Evolutionary conservation across 768 basidiomycete species (phyloP), one percentile per base, ranked within the genome.

Genomic region (Cantharellus cinnabarinus): DNA sequence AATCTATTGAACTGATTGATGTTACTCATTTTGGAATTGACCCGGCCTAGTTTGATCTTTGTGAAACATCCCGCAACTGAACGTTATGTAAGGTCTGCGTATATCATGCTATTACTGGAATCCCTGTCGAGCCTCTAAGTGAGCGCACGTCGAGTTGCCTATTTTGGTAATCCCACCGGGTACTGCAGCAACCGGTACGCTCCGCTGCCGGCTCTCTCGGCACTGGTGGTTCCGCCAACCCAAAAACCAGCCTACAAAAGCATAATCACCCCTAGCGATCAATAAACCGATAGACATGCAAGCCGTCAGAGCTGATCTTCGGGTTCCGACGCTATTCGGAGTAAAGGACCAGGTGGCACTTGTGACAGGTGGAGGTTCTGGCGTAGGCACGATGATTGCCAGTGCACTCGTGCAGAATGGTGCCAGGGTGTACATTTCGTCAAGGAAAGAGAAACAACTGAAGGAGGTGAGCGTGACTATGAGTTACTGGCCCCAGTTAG

Each of bases 371-470:
- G 89, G 89, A 29, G 80, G 85, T 54, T 82, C 82, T 42, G 89
- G 89, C 1, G 78, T 91, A 50, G 89, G 89, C 4, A 81, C 78
- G 65, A 83, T 87, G 78, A 89, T 90, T 64, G 88, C 89, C 34
- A 72, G 79, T 0, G 82, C 84, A 1, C 82, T 88, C 64, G 85
- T 82, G 1, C 79, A 82, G 70, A 90, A 91, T 65, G 89, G 89
- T 7, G 87, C 83, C 41, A 83, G 80, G 64, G 89, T 94, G 44
- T 90, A 91, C 71, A 89, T 93, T 63, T 88, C 89, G 10, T 82
- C 86, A 7, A 75, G 89, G 59, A 90, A 89, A 67, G 85, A 87
- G 71, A 67, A 73, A 29, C 83, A 84, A 29, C 20, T 91, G 60
- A 79, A 83, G 71, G 78, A 84, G 75, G 85, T 82, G 59, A 57